Evolutionary conservation across 2,329 filamentous ascomycete genomes (phyloP).

Genomic region (Proliferodiscus dingleyae): DNA sequence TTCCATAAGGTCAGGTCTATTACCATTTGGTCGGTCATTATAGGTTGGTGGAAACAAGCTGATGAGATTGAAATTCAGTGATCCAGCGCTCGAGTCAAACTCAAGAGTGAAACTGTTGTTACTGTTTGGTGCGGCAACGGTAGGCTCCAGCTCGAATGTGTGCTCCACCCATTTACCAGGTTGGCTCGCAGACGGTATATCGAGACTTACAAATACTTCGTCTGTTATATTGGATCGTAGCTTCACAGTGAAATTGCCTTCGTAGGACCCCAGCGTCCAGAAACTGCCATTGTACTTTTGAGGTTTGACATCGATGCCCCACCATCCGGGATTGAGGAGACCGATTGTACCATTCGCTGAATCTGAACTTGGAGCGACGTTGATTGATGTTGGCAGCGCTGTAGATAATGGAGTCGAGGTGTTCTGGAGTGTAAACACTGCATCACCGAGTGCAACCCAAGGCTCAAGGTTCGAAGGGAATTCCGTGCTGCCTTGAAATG

Average conservation of each 20-base stretch:
- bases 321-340: slow-evolving; percentile 50
- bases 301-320: slow-evolving; percentile 42
- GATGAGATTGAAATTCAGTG: slow-evolving; percentile 53
- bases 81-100: slow-evolving; percentile 41
- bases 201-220: slow-evolving; percentile 17
- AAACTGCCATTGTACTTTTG: slow-evolving; percentile 28
- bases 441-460: slow-evolving; percentile 22
- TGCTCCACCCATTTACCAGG: slow-evolving; percentile 22
- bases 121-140: slow-evolving; percentile 20
- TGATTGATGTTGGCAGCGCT: slow-evolving; percentile 24
- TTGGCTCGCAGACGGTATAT: slow-evolving; percentile 14
- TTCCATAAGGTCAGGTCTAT: slow-evolving; percentile 50
- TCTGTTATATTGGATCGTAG: slow-evolving; percentile 16
- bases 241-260: slow-evolving; percentile 28
- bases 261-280: slow-evolving; percentile 21
- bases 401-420: slow-evolving; percentile 23
- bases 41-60: slow-evolving; percentile 57
- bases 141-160: slow-evolving; percentile 17
- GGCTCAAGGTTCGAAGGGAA: slow-evolving; percentile 44
- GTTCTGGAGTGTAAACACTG: slow-evolving; percentile 30
- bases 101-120: slow-evolving; percentile 54
- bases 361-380: slow-evolving; percentile 27
- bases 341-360: slow-evolving; percentile 38
- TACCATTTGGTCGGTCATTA: slow-evolving; percentile 51
- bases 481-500: slow-evolving; percentile 51